These are phyloP conservation scores for Yamadazyma ubonensis DNA, from an alignment of 805 yeast genomes.

Conservation along the genomic window DNA sequence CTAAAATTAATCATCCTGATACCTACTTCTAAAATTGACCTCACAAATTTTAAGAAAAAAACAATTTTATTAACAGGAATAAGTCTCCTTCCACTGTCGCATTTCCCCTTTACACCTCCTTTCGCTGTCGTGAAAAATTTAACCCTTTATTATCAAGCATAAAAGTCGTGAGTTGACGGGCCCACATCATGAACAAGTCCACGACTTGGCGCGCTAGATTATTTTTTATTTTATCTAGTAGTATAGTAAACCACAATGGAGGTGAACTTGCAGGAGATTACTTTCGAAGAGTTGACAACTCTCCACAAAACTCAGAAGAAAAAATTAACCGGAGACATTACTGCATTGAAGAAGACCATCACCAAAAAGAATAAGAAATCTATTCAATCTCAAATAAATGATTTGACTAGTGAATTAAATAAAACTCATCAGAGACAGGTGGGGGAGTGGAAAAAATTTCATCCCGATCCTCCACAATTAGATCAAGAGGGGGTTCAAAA, in stretches of 20 bases:
- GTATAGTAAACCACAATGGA: conserved; percentile 1
- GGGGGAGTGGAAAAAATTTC: conserved; percentile 16
- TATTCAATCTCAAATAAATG: conserved; percentile 57
- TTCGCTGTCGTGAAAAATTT: conserved; percentile 9
- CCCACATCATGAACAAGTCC: background rate
- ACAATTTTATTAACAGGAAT: background rate
- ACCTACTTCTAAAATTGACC: too few relatives aligned
- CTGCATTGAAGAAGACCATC: conserved; percentile 80
- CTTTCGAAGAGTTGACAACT: conserved; percentile 8
- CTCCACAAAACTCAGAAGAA: conserved; percentile 64
- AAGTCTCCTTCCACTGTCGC: background rate
- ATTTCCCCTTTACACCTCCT: conserved; percentile 8
- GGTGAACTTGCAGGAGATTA: conserved; percentile 2
- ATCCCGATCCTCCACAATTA: background rate
- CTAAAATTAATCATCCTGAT: background rate
- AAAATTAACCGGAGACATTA: conserved; percentile 63
- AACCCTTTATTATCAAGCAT: conserved; percentile 2
- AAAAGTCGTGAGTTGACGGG: conserved; percentile 7
- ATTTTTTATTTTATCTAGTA: background rate
- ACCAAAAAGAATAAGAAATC: conserved; percentile 74
- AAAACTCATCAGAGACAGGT: conserved; percentile 56
- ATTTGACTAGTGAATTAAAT: conserved; percentile 56
- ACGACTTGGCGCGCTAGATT: conserved; percentile 1
- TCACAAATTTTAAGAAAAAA: too few relatives aligned
- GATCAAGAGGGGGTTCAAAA: conserved; percentile 26